These are phyloP conservation scores for Talaromyces trachyspermus DNA, from an alignment of 495 filamentous ascomycete species.

Conservation along the genomic window DNA sequence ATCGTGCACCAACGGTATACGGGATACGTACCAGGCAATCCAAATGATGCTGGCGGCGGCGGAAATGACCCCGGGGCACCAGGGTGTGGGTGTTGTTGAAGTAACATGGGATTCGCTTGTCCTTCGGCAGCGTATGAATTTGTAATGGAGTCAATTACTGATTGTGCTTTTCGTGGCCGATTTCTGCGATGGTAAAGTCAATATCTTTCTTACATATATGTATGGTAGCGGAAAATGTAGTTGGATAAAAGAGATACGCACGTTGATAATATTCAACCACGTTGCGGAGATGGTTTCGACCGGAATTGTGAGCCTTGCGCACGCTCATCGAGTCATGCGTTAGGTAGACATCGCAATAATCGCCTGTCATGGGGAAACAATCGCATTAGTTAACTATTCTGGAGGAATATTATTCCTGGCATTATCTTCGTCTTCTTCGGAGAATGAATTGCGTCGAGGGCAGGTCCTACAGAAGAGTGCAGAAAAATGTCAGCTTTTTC, in stretches of 20 bases:
- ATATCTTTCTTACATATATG: too few species aligned
- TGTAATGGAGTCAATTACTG: conserved; percentile 95
- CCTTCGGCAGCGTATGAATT: conserved; percentile 90
- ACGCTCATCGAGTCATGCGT: conserved; percentile 99
- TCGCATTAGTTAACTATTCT: conserved; percentile 12
- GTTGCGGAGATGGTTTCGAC: conserved; percentile 92
- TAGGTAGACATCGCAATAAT: conserved; percentile 99
- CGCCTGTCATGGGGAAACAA: conserved; percentile 50
- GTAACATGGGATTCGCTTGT: conserved; percentile 79
- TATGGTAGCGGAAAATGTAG: too few species aligned
- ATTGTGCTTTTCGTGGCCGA: conserved; percentile 96
- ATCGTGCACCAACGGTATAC: too few species aligned
- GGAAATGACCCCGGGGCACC: conserved; percentile 37
- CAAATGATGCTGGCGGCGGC: conserved; percentile 45
- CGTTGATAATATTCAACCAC: conserved; percentile 98
- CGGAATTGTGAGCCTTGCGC: conserved; percentile 94
- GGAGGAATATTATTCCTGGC: conserved; percentile 5
- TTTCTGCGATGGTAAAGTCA: conserved; percentile 52
- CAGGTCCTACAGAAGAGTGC: conserved; percentile 63
- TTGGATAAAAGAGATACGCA: too few species aligned
- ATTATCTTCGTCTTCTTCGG: conserved; percentile 9
- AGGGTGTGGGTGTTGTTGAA: too few species aligned
- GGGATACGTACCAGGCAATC: conserved; percentile 47
- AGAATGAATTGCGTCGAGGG: too few species aligned
- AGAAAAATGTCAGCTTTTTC: conserved; percentile 40